These are phyloP conservation scores for Plectosphaerella cucumerina DNA, from an alignment of 2,329 filamentous ascomycete species.

Conservation along the genomic window DNA sequence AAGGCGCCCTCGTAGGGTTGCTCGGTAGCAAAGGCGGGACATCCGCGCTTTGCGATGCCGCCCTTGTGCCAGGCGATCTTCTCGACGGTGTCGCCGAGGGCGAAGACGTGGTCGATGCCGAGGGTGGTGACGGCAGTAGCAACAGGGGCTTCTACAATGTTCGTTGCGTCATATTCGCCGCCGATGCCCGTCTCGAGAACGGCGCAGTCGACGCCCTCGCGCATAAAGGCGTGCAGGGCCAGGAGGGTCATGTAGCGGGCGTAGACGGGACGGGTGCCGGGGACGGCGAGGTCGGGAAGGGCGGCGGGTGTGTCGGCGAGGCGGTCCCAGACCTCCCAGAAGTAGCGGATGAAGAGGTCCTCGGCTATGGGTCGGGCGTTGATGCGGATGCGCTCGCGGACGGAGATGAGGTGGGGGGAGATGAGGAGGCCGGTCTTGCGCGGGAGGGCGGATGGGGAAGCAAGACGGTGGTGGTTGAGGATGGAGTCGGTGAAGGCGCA, in stretches of 20 bases:
- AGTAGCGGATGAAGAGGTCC: conserved; percentile 57
- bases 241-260: conserved; percentile 62
- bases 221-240: conserved; percentile 62
- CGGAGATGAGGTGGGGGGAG: conserved; percentile 63
- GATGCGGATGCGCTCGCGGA: conserved; percentile 64
- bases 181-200: conserved; percentile 66
- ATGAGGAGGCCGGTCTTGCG: conserved; percentile 60
- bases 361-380: conserved; percentile 54
- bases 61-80: conserved; percentile 73
- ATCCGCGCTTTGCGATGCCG: conserved; percentile 62
- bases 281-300: conserved; percentile 21
- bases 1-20: conserved; percentile 41
- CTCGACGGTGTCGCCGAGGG: conserved; percentile 58
- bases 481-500: conserved; percentile 65
- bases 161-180: conserved; percentile 66
- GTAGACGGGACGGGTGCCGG: conserved; percentile 47
- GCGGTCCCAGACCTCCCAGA: conserved; percentile 64
- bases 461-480: conserved; percentile 45
- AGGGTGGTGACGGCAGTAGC: conserved; percentile 61
- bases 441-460: conserved; percentile 22
- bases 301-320: conserved; percentile 32
- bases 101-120: conserved; percentile 64
- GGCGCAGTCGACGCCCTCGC: conserved; percentile 57
- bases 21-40: conserved; percentile 52
- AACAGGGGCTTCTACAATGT: conserved; percentile 54